Conservation (phyloP, 345 rosid species). For the Brassica carinata region DNA sequence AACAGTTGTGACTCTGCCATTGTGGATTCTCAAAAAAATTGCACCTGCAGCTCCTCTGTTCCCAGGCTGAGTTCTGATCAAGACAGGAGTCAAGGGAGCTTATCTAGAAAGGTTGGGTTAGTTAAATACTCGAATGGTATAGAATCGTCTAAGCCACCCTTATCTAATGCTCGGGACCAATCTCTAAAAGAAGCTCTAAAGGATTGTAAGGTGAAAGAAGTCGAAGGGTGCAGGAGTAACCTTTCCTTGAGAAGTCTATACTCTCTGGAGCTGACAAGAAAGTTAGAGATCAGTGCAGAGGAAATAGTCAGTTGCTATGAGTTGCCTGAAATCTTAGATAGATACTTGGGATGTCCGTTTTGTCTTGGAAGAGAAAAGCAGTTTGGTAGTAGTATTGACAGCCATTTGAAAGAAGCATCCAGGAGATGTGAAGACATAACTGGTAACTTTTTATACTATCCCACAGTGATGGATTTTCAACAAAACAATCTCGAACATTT, state of each 20-base stretch:
- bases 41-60: constrained; percentile 65
- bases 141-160: constrained; percentile 12
- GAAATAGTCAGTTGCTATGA: constrained; percentile 86
- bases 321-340: constrained; percentile 70
- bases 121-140: constrained; percentile 32
- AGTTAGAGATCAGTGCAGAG: constrained; percentile 83
- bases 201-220: constrained; percentile 39
- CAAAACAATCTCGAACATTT: constrained; percentile 81
- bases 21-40: constrained; percentile 66
- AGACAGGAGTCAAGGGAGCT: constrained; percentile 49
- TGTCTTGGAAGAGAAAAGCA: constrained; percentile 56
- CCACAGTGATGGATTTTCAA: constrained; percentile 52
- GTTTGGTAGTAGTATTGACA: constrained; percentile 41
- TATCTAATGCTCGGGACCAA: constrained; percentile 2
- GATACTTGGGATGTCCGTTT: constrained; percentile 60
- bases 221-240: constrained; percentile 65
- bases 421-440: constrained; percentile 61
- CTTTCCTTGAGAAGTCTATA: constrained; percentile 55
- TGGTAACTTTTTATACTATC: constrained; percentile 73
- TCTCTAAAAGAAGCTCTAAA: neutral
- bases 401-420: constrained; percentile 73
- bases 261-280: constrained; percentile 58
- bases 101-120: constrained; percentile 46
- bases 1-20: constrained; percentile 57
- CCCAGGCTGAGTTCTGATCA: constrained; percentile 62